Percentiles rank a stretch among this genome's conserved stretches.
phyloP scores from a whole-genome alignment of 2,329 filamentous ascomycete genomes.

The Ceratocystis cubensis region DNA sequence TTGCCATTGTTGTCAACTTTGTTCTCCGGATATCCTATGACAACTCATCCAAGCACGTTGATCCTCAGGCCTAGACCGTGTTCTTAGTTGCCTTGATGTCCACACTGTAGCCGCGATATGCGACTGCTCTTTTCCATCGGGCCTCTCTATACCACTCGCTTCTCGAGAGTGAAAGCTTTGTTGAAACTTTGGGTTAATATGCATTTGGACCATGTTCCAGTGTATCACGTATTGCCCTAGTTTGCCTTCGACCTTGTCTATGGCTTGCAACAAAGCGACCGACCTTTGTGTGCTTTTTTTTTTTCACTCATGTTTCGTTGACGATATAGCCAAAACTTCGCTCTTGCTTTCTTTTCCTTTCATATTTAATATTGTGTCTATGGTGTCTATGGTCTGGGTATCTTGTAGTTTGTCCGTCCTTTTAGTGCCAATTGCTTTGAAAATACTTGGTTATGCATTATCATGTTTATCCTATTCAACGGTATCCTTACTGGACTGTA shows the following conservation, averaged over 20 bases:
- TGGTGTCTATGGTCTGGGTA: neutral
- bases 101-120: neutral
- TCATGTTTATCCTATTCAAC: conserved; percentile 15
- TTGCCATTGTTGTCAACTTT: conserved; percentile 94
- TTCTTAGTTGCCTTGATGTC: too few relatives aligned
- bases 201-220: neutral
- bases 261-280: too few relatives aligned
- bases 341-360: neutral
- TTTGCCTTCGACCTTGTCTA: neutral
- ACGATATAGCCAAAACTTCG: conserved; percentile 6
- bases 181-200: neutral
- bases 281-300: neutral
- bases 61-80: conserved; percentile 7
- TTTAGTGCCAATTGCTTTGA: neutral
- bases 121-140: neutral
- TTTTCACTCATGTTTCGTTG: conserved; percentile 3
- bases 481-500: conserved; percentile 34
- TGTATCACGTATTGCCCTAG: neutral
- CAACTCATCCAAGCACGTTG: conserved; percentile 10
- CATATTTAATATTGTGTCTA: conserved; percentile 4
- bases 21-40: conserved; percentile 56
- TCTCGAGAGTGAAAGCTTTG: neutral
- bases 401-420: neutral
- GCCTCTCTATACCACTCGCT: neutral
- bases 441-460: neutral